Evolutionary conservation across 148 eudicot species (phyloP).

Genomic region (Suaeda aralocaspica): DNA sequence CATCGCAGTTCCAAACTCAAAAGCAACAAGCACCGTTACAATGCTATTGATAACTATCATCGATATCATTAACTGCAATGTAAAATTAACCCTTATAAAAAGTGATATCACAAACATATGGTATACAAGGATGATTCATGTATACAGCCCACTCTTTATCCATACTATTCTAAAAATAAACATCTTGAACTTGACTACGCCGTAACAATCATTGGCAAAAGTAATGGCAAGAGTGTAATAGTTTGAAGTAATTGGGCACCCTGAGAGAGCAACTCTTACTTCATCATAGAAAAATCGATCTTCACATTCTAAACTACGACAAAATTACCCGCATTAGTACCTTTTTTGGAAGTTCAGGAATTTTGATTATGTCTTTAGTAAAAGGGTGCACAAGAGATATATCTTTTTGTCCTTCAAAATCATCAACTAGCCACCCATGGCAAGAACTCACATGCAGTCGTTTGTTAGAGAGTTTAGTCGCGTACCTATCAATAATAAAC

Average conservation of each 20-base stretch:
- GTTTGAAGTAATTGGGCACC: background rate
- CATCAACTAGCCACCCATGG: no score
- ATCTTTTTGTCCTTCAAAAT: background rate
- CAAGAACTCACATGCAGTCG: no score
- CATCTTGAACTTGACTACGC: no score
- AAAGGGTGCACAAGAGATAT: conserved; percentile 1
- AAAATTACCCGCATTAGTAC: background rate
- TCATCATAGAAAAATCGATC: background rate
- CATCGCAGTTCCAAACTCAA: no score
- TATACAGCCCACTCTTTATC: background rate
- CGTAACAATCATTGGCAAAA: background rate
- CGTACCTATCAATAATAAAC: no score
- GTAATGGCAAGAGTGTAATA: conserved; percentile 2
- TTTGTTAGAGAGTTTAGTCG: no score
- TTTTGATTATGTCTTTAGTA: background rate
- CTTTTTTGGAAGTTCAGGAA: background rate
- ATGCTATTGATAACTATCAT: no score
- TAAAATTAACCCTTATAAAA: background rate
- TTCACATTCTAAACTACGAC: no score
- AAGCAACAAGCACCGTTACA: background rate
- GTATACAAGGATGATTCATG: background rate
- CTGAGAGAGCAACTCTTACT: background rate
- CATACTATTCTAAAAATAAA: background rate
- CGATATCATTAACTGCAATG: no score
- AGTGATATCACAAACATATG: background rate